phyloP scores from a whole-genome alignment of 192 early-diverging fungal species.

The Coemansia sp. region DNA sequence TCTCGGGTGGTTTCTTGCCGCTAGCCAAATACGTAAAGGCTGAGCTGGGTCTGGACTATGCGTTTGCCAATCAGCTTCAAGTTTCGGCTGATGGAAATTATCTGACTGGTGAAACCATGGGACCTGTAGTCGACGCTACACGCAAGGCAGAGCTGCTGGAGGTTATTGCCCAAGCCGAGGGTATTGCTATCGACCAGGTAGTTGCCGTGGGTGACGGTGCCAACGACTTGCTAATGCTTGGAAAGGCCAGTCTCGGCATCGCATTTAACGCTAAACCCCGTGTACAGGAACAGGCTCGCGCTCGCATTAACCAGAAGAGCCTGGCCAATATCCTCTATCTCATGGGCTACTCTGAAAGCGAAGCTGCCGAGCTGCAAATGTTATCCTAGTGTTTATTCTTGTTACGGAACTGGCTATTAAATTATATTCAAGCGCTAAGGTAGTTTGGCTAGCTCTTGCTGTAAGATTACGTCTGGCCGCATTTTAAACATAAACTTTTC shows the following conservation, averaged over 20 bases:
- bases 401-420: background rate
- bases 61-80: constrained; percentile 95
- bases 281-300: constrained; percentile 89
- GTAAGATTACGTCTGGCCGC: constrained; percentile 45
- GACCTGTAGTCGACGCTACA: constrained; percentile 88
- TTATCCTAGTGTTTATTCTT: constrained; percentile 2
- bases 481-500: constrained; percentile 56
- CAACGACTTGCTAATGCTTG: constrained; percentile 96
- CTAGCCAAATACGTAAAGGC: constrained; percentile 90
- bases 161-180: constrained; percentile 94
- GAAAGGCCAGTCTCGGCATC: constrained; percentile 91
- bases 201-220: constrained; percentile 98
- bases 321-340: constrained; percentile 87
- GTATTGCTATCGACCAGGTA: constrained; percentile 86
- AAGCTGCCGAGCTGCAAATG: constrained; percentile 66
- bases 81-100: constrained; percentile 82
- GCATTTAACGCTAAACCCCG: constrained; percentile 98
- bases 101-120: constrained; percentile 87
- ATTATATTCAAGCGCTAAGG: background rate
- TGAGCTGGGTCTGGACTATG: constrained; percentile 92
- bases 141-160: constrained; percentile 95
- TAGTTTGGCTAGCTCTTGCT: constrained; percentile 13
- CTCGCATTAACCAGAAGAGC: constrained; percentile 94
- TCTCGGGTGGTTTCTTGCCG: constrained; percentile 96
- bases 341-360: constrained; percentile 85